Percentiles rank a stretch among this genome's conserved stretches.
Conservation (phyloP, 768 basidiomycete genomes). For the Amyloporia xantha region DNA sequence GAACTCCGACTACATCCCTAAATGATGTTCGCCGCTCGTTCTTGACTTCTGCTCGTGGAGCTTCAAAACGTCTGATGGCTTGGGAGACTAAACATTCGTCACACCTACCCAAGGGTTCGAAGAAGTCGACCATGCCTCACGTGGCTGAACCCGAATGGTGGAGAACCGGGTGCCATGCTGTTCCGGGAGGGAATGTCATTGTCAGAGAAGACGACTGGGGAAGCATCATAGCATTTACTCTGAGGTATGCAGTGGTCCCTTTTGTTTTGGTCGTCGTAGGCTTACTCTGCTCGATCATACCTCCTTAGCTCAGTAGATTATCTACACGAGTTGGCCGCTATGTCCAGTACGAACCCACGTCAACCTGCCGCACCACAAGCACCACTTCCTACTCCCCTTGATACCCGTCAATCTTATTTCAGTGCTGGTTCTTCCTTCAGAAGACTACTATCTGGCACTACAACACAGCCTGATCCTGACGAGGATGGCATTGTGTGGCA, state of each 20-base stretch:
- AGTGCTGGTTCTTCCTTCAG: conserved; percentile 41
- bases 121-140: neutral
- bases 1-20: conserved; percentile 38
- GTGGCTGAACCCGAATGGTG: conserved; percentile 58
- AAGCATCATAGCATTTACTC: conserved; percentile 70
- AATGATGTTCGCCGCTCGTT: conserved; percentile 63
- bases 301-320: conserved; percentile 64
- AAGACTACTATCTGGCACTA: conserved; percentile 36
- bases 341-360: conserved; percentile 13
- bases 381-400: conserved; percentile 19
- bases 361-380: conserved; percentile 11
- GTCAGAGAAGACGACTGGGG: conserved; percentile 71
- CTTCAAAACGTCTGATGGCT: conserved; percentile 45
- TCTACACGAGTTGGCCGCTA: conserved; percentile 31
- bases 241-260: conserved; percentile 40
- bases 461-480: conserved; percentile 51
- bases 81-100: conserved; percentile 64
- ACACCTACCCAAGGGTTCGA: conserved; percentile 20
- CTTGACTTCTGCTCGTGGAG: conserved; percentile 42
- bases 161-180: conserved; percentile 49
- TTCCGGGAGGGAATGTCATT: conserved; percentile 62
- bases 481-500: conserved; percentile 51
- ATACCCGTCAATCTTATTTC: conserved; percentile 41
- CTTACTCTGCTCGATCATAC: too few relatives aligned
- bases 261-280: too few relatives aligned